A percentile compares a stretch with the other conserved stretches of the same genome.
phyloP scores from a whole-genome alignment of 495 filamentous ascomycete genomes.

The Tuber indicum region DNA sequence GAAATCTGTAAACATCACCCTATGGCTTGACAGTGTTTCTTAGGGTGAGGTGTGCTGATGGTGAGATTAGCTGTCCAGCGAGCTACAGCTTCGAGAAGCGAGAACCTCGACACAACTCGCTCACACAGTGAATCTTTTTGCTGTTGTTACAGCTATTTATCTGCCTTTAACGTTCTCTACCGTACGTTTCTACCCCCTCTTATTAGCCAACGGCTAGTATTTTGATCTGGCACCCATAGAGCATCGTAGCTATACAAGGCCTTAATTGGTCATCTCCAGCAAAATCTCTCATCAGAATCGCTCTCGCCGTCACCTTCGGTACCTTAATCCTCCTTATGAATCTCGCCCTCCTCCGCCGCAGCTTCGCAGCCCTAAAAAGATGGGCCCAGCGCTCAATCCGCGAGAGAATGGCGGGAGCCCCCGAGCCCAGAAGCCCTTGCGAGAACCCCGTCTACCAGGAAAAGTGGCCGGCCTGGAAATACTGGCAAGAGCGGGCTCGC shows the following conservation, averaged over 20 bases:
- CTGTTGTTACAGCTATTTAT: slow-evolving; percentile 1
- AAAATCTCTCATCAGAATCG: background rate
- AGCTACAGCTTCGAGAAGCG: background rate
- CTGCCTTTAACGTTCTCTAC: background rate
- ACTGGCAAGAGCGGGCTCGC: background rate
- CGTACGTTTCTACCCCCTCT: background rate
- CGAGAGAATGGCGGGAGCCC: background rate
- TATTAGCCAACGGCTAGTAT: background rate
- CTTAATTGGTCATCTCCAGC: background rate
- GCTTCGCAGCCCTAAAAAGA: background rate
- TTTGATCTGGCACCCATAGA: background rate
- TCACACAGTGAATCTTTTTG: background rate
- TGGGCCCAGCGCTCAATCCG: background rate
- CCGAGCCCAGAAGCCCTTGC: background rate
- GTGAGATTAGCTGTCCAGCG: background rate
- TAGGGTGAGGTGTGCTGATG: background rate
- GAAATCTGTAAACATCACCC: background rate
- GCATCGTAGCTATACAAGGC: background rate
- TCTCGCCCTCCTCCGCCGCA: background rate
- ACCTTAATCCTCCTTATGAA: background rate
- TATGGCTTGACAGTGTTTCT: background rate
- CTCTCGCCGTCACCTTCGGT: background rate
- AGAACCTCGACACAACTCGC: slow-evolving; percentile 2
- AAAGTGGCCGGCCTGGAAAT: background rate
- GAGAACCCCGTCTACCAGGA: background rate